These are phyloP conservation scores for Rubroboletus satanas DNA, from an alignment of 768 basidiomycete species.

Conservation along the genomic window DNA sequence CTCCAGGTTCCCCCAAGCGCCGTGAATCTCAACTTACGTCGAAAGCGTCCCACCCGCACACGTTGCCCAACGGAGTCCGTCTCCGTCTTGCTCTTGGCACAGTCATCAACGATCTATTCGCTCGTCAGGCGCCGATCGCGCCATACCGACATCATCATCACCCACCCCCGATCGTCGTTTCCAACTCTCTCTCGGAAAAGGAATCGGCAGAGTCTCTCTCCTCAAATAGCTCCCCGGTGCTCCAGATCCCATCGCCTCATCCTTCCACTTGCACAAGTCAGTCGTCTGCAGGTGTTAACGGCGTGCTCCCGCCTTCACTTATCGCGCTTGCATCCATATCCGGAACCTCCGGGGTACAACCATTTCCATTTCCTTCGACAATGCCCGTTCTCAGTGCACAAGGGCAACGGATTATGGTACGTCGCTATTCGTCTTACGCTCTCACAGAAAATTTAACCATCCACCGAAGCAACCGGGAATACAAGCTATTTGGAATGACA, in stretches of 20 bases:
- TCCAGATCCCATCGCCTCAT: constrained; percentile 22
- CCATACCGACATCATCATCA: constrained; percentile 34
- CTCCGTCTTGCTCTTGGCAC: constrained; percentile 71
- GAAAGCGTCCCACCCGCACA: constrained; percentile 49
- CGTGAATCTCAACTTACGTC: constrained; percentile 20
- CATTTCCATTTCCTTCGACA: constrained; percentile 3
- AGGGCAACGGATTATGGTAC: constrained; percentile 12
- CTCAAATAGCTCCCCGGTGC: constrained; percentile 22
- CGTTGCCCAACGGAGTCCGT: constrained; percentile 76
- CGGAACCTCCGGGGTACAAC: constrained; percentile 10
- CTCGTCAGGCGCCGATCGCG: constrained; percentile 54
- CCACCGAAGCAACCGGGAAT: constrained; percentile 10
- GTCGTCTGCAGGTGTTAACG: constrained; percentile 14
- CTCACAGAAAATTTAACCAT: neutral
- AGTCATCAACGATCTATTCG: constrained; percentile 79
- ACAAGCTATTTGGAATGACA: constrained; percentile 33
- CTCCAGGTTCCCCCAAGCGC: constrained; percentile 50
- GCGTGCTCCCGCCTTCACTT: constrained; percentile 30
- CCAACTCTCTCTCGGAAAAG: constrained; percentile 25
- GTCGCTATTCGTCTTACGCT: neutral
- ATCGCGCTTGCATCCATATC: constrained; percentile 29
- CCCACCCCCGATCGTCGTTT: constrained; percentile 34
- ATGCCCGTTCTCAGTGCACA: constrained; percentile 3
- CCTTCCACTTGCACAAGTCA: constrained; percentile 20
- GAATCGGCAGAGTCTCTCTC: constrained; percentile 22